phyloP scores from a whole-genome alignment of 2,329 filamentous ascomycete species.

The Botrytis squamosa region DNA sequence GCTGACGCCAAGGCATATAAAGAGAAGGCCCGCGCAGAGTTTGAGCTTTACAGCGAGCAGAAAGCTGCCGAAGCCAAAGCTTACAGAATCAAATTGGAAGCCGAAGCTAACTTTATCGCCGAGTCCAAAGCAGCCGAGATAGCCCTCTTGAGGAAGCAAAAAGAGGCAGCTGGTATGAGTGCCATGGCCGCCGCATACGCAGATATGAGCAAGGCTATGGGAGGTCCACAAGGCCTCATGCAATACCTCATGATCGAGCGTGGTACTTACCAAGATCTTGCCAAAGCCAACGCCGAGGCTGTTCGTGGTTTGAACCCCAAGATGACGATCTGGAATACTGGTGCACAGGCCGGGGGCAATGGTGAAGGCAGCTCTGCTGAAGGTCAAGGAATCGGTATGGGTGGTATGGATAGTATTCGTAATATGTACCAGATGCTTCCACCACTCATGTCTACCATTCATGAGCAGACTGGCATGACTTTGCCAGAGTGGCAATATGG shows the following conservation, averaged over 20 bases:
- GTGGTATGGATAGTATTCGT: slow-evolving; percentile 63
- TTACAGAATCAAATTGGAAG: slow-evolving; percentile 46
- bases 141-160: slow-evolving; percentile 58
- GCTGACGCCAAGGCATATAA: slow-evolving; percentile 53
- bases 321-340: slow-evolving; percentile 89
- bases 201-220: slow-evolving; percentile 69
- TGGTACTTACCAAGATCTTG: slow-evolving; percentile 73
- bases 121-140: slow-evolving; percentile 55
- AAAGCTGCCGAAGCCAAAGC: slow-evolving; percentile 53
- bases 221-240: slow-evolving; percentile 73
- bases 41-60: slow-evolving; percentile 46
- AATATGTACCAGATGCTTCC: slow-evolving; percentile 80
- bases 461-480: slow-evolving; percentile 82
- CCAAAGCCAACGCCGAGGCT: slow-evolving; percentile 73
- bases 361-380: slow-evolving; percentile 29
- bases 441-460: slow-evolving; percentile 78
- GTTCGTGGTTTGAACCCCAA: slow-evolving; percentile 79
- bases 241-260: slow-evolving; percentile 88
- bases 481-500: slow-evolving; percentile 76
- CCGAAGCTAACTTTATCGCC: slow-evolving; percentile 44
- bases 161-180: slow-evolving; percentile 72
- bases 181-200: slow-evolving; percentile 81
- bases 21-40: slow-evolving; percentile 2
- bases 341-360: slow-evolving; percentile 44
- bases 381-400: slow-evolving; percentile 47